Conservation (phyloP, 1,139 yeast genomes). For the Suhomyces choctaworum region DNA sequence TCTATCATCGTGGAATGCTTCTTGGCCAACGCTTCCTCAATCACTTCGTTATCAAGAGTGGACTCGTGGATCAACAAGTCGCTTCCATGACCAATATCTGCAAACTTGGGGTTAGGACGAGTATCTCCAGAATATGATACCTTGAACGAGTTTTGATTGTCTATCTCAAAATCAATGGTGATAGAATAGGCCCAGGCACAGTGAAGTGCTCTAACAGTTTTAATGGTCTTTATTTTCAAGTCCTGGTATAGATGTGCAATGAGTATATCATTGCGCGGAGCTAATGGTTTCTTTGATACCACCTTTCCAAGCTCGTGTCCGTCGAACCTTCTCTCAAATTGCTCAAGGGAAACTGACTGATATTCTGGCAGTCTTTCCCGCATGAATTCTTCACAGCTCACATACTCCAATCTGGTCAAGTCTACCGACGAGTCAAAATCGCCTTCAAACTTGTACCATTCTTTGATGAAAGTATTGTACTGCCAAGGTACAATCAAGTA, state of each 20-base stretch:
- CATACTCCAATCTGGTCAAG: constrained; percentile 46
- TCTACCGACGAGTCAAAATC: constrained; percentile 31
- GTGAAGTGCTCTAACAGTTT: constrained; percentile 77
- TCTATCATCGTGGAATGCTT: constrained; percentile 90
- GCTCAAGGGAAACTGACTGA: constrained; percentile 29
- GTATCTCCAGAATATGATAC: constrained; percentile 95
- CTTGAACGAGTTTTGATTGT: constrained; percentile 44
- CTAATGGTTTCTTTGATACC: constrained; percentile 23
- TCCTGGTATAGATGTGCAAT: constrained; percentile 27
- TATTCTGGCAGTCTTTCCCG: constrained; percentile 29
- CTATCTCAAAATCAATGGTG: constrained; percentile 48
- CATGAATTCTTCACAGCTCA: constrained; percentile 70
- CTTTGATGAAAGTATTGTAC: constrained; percentile 63
- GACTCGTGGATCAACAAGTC: constrained; percentile 91
- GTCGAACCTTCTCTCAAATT: constrained; percentile 35
- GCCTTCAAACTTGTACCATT: constrained; percentile 65
- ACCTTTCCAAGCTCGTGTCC: constrained; percentile 17
- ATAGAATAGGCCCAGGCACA: constrained; percentile 84
- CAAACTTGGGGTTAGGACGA: constrained; percentile 67
- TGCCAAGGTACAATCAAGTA: constrained; percentile 77
- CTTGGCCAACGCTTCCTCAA: constrained; percentile 80
- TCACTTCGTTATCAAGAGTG: constrained; percentile 77
- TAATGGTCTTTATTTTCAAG: constrained; percentile 35
- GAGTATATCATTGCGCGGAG: constrained; percentile 17
- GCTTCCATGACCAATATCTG: constrained; percentile 64